Evolutionary conservation across 768 basidiomycete species (phyloP), one percentile per base, ranked within the genome.

Genomic region (Tylopilus vinaceipallidus): DNA sequence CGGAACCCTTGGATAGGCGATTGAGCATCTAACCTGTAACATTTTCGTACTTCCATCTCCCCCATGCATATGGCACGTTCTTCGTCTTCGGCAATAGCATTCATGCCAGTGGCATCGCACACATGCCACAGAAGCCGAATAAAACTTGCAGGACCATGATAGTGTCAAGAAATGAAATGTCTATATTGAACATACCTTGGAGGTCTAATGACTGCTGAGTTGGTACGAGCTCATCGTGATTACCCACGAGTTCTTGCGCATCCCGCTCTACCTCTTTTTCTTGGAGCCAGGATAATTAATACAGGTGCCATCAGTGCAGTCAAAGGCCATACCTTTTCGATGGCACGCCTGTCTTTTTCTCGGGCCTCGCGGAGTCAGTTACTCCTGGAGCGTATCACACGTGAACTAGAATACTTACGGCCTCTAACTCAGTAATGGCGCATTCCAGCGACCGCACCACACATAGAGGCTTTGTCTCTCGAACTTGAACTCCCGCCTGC

Each of bases 21-120:
- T 22, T 14, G 32, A 29, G 45, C n/a, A 36, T 19, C 51, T 50
- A 37, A 61, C 61, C 61, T 54, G 23, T 63, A 54, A 10, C 53
- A 61, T 17, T 61, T 58, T 36, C 5, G 39, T 22, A 45, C 47
- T 24, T 6, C 11, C 58, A 58, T 63, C 3, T 30, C 40, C 9
- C 61, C 50, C 46, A 60, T 49, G 34, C 58, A 64, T 22, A 64
- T 17, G 22, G 50, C 53, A 24, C 55, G 63, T 47, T 55, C 55
- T 41, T 62, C 61, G 36, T 24, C 49, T 30, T 60, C 55, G 23
- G 41, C 61, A 34, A 62, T 45, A 17, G 58, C 51, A 23, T 61
- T 63, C 55, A 54, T 62, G 30, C 51, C 58, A 14, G 57, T 50
- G 37, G 46, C 42, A n/a, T 61, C 47, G 20, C 53, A 58, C 30